Conservation (phyloP, 2,329 filamentous ascomycete species). For the Fusarium sublunatum region DNA sequence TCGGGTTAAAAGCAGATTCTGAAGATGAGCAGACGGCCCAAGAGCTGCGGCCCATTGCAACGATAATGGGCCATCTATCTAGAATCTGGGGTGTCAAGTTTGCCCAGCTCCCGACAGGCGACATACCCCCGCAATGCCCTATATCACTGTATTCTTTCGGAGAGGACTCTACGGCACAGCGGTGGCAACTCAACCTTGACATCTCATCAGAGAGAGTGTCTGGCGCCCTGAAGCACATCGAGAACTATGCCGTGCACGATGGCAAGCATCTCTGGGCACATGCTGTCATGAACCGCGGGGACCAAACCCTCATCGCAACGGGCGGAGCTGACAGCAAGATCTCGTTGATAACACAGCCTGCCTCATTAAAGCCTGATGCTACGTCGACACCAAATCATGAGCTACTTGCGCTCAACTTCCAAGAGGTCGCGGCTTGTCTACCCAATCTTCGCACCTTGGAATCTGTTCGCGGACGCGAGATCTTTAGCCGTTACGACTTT, state of each 20-base stretch:
- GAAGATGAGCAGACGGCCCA: slow-evolving; percentile 40
- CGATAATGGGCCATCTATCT: slow-evolving; percentile 86
- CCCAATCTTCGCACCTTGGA: slow-evolving; percentile 15
- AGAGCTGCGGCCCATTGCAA: slow-evolving; percentile 64
- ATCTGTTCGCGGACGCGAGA: slow-evolving; percentile 53
- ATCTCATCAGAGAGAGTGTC: slow-evolving; percentile 5
- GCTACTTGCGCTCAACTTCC: slow-evolving; percentile 47
- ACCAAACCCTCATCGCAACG: slow-evolving; percentile 66
- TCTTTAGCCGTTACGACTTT: slow-evolving; percentile 73
- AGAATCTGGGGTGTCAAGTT: slow-evolving; percentile 91
- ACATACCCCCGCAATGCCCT: slow-evolving; percentile 22
- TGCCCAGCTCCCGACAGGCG: slow-evolving; percentile 50
- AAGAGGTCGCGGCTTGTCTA: slow-evolving; percentile 47
- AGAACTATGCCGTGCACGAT: slow-evolving; percentile 72
- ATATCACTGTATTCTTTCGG: slow-evolving; percentile 79
- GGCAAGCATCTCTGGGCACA: slow-evolving; percentile 95
- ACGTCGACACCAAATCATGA: slow-evolving; percentile 1
- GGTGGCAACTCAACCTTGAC: slow-evolving; percentile 70
- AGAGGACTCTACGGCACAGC: slow-evolving; percentile 82
- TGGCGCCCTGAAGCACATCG: slow-evolving; percentile 60
- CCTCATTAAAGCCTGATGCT: not conserved
- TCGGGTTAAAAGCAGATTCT: slow-evolving; percentile 55
- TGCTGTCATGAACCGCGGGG: slow-evolving; percentile 53
- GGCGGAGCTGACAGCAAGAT: slow-evolving; percentile 88
- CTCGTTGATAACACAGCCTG: slow-evolving; percentile 55